Evolutionary conservation across 2,329 filamentous ascomycete genomes (phyloP).

Genomic region (Pseudogymnoascus sp.): DNA sequence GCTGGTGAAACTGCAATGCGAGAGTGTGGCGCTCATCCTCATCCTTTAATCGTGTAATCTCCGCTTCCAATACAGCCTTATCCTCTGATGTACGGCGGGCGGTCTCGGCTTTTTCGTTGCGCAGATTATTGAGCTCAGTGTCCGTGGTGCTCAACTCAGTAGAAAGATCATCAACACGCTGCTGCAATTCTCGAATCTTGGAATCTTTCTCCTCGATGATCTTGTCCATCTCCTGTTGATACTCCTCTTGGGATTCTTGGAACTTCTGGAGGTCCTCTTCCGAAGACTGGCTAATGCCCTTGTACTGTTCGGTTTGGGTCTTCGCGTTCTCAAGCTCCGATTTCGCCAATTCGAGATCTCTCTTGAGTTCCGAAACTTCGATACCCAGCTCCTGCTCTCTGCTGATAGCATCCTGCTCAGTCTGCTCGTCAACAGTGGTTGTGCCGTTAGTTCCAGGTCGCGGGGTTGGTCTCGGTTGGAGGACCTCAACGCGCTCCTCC

Average conservation of each 20-base stretch:
- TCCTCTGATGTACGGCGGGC: slow-evolving; percentile 68
- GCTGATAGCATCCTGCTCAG: slow-evolving; percentile 51
- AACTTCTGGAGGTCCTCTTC: slow-evolving; percentile 81
- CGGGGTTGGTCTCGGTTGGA: slow-evolving; percentile 71
- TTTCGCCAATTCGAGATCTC: slow-evolving; percentile 73
- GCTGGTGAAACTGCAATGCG: slow-evolving; percentile 75
- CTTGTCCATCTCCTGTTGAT: slow-evolving; percentile 75
- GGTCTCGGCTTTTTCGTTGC: slow-evolving; percentile 71
- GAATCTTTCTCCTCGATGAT: slow-evolving; percentile 68
- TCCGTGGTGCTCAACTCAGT: slow-evolving; percentile 75
- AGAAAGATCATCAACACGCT: slow-evolving; percentile 75
- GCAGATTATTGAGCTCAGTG: slow-evolving; percentile 69
- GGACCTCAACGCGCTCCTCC: slow-evolving; percentile 73
- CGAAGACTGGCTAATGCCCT: slow-evolving; percentile 73
- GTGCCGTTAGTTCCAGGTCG: slow-evolving; percentile 39
- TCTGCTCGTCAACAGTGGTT: slow-evolving; percentile 39
- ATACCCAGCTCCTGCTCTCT: slow-evolving; percentile 72
- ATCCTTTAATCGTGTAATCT: slow-evolving; percentile 74
- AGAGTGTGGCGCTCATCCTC: slow-evolving; percentile 73
- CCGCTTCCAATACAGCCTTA: slow-evolving; percentile 67
- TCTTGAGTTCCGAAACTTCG: slow-evolving; percentile 78
- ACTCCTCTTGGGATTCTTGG: slow-evolving; percentile 74
- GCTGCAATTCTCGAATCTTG: slow-evolving; percentile 71
- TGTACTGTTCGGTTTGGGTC: slow-evolving; percentile 78
- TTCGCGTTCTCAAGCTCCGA: slow-evolving; percentile 75